Evolutionary conservation across 176 grass and related monocot genomes (phyloP).

Genomic region (Aegilops sharonensis): DNA sequence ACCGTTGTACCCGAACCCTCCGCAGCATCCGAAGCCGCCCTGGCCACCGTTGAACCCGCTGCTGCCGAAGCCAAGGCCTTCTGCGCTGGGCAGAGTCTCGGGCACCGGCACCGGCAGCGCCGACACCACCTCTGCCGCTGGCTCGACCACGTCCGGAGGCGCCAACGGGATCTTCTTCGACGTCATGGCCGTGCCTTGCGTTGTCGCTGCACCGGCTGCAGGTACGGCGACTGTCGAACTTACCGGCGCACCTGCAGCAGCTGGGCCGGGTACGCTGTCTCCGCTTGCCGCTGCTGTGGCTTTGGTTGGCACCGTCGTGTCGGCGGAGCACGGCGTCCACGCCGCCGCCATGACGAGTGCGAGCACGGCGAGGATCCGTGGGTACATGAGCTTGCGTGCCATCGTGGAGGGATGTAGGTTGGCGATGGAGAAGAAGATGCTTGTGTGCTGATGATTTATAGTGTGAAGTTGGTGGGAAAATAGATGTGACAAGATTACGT

Average conservation of each 20-base stretch:
- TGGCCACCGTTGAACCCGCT: conserved; percentile 32
- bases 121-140: conserved; percentile 18
- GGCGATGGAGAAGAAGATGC: neutral
- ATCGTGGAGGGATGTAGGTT: neutral
- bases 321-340: neutral
- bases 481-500: neutral
- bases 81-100: conserved; percentile 4
- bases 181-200: neutral
- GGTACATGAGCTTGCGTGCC: neutral
- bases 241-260: neutral
- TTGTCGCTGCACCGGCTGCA: neutral
- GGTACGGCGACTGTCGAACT: neutral
- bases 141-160: neutral
- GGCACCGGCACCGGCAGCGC: conserved; percentile 41
- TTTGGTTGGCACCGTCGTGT: neutral
- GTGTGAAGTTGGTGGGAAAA: neutral
- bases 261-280: neutral
- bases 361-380: neutral
- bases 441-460: neutral
- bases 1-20: conserved; percentile 12
- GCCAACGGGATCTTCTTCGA: conserved; percentile 33
- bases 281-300: neutral
- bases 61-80: conserved; percentile 14
- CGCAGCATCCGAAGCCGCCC: neutral
- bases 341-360: neutral